Evolutionary conservation across 768 basidiomycete genomes (phyloP), one percentile per base, ranked within the genome.

Genomic region (Porphyrellus cyaneotinctus): DNA sequence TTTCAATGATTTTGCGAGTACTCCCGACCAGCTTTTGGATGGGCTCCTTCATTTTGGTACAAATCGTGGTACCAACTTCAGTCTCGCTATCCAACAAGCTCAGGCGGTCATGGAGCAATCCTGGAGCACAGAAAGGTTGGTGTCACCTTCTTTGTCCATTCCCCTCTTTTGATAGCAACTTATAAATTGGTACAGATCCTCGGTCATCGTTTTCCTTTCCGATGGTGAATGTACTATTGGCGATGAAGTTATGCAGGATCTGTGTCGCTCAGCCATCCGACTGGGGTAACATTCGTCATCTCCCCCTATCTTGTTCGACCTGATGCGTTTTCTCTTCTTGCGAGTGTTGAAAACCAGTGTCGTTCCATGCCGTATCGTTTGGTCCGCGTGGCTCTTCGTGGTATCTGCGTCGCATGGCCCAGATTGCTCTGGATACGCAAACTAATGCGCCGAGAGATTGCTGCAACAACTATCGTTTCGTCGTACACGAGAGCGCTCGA

Each of bases 341-440:
- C n/a, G n/a, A 39, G 30, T 3, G 15, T 38, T 83, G 83, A 14
- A 79, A 79, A 67, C 66, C 81, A 0, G 66, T 82, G 1, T 81
- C 82, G 0, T 79, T 84, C 59, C 83, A 84, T 41, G 62, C 82
- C 0, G 78, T 85, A n/a, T 74, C 78, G 0, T 84, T 85, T 37
- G 83, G 80, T 5, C 66, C 67, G 1, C 58, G 67, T 13, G 33
- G 11, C 30, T 59, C 38, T 9, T 59, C 55, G 38, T 38, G 9
- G 6, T 54, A 58, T 39, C 65, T 85, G 22, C 71, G 71, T 23
- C 68, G 75, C 17, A 84, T 84, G 83, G 72, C 74, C 1, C 63
- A 75, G 6, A 72, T 83, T n/a, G 82, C 83, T 0, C 60, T 58
- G 7, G 75, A 78, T 42, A 70, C 75, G 3, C 77, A 82, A 54